Percentiles rank a stretch among this genome's conserved stretches.
Evolutionary conservation across 2,329 filamentous ascomycete species (phyloP).

Genomic region (Waltergamsia citrina): DNA sequence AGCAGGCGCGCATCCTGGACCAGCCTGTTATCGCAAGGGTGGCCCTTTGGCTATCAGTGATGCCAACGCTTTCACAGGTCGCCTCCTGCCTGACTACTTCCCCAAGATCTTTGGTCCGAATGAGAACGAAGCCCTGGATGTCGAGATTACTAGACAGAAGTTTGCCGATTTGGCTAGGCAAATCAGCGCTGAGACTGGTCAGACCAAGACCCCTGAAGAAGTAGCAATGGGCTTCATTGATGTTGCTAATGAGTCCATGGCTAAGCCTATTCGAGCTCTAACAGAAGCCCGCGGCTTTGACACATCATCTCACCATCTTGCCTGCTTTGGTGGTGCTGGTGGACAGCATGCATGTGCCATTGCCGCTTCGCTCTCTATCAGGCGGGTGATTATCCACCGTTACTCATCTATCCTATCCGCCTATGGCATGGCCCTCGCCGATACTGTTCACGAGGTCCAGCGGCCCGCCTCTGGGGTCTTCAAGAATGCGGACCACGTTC

Average conservation of each 20-base stretch:
- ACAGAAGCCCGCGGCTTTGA: conserved; percentile 90
- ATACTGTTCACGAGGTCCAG: conserved; percentile 86
- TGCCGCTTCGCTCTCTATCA: conserved; percentile 73
- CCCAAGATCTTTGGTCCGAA: conserved; percentile 91
- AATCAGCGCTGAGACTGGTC: conserved; percentile 46
- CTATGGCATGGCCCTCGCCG: conserved; percentile 85
- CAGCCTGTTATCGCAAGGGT: conserved; percentile 82
- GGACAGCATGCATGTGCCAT: conserved; percentile 87
- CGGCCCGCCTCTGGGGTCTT: too few relatives aligned
- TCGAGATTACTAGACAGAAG: conserved; percentile 58
- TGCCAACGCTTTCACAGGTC: conserved; percentile 76
- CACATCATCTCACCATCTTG: conserved; percentile 76
- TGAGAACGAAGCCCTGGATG: conserved; percentile 72
- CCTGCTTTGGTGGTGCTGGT: conserved; percentile 85
- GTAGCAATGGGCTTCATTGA: conserved; percentile 84
- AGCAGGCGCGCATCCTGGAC: conserved; percentile 79
- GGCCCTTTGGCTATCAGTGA: conserved; percentile 86
- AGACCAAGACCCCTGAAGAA: conserved; percentile 53
- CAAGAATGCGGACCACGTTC: too few relatives aligned
- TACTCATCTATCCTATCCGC: conserved; percentile 87
- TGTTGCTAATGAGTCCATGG: conserved; percentile 88
- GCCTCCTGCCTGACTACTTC: conserved; percentile 82
- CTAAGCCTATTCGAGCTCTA: conserved; percentile 75
- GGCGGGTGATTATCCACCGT: conserved; percentile 74
- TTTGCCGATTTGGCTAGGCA: conserved; percentile 70